Conservation (phyloP, 331 rosid species). For the Arachis monticola region DNA sequence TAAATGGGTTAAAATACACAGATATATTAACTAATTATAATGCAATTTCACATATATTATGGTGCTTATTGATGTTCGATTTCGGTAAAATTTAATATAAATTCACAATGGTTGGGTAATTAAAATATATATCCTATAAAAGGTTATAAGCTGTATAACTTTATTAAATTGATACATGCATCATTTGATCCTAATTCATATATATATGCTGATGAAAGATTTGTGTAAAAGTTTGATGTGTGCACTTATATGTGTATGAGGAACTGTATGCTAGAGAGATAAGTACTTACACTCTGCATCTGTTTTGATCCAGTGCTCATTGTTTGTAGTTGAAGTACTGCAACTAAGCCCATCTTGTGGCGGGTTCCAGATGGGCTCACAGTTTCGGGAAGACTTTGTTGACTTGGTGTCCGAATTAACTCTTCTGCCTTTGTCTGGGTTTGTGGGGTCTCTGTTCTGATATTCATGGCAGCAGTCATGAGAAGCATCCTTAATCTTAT, state of each 20-base stretch:
- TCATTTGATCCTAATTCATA: not conserved
- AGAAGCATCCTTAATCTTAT: slow-evolving; percentile 42
- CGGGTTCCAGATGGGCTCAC: slow-evolving; percentile 49
- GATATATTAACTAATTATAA: slow-evolving; percentile 24
- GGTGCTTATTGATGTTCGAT: slow-evolving; percentile 15
- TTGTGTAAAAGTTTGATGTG: slow-evolving; percentile 13
- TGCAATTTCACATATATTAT: slow-evolving; percentile 29
- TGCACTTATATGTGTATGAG: not conserved
- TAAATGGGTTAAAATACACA: slow-evolving; percentile 41
- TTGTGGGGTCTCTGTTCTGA: slow-evolving; percentile 41
- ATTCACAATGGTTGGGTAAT: too few relatives aligned
- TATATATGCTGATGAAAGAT: slow-evolving; percentile 8
- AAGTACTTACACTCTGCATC: slow-evolving; percentile 87
- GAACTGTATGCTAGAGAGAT: slow-evolving; percentile 29
- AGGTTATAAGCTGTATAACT: too few relatives aligned
- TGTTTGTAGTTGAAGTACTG: slow-evolving; percentile 54
- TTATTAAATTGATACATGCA: too few relatives aligned
- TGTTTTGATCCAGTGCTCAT: slow-evolving; percentile 92
- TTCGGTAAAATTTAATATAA: too few relatives aligned
- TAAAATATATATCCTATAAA: too few relatives aligned
- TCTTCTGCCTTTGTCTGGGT: slow-evolving; percentile 41
- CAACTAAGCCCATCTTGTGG: slow-evolving; percentile 47
- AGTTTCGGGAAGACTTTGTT: slow-evolving; percentile 43
- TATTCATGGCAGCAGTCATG: slow-evolving; percentile 37
- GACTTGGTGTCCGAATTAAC: slow-evolving; percentile 42